phyloP scores from a whole-genome alignment of 257 asterid genomes.

The Nicotiana undulata region DNA sequence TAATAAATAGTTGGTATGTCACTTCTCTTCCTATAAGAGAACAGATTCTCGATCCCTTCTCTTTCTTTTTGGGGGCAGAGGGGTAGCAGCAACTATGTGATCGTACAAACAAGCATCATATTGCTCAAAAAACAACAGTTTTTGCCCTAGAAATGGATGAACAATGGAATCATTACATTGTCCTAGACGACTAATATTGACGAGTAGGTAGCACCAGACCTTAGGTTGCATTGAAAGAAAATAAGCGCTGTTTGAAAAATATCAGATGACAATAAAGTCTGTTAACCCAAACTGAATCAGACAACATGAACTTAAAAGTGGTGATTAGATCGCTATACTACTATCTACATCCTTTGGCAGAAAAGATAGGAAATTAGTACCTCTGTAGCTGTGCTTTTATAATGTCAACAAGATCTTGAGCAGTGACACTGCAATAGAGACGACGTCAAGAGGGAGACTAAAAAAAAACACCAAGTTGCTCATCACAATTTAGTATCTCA shows the following conservation, averaged over 20 bases:
- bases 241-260: neutral
- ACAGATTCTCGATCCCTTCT: neutral
- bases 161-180: neutral
- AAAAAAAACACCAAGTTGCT: neutral
- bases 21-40: neutral
- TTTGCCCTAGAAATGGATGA: neutral
- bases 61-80: neutral
- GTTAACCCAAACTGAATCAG: neutral
- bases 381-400: constrained; percentile 95
- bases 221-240: neutral
- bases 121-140: neutral
- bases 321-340: neutral
- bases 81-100: neutral
- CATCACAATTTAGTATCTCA: neutral
- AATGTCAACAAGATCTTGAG: constrained; percentile 95
- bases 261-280: neutral
- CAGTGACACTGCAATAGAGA: constrained; percentile 59
- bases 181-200: neutral
- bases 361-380: constrained; percentile 30
- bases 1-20: no score
- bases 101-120: neutral
- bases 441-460: neutral
- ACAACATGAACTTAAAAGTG: neutral
- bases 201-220: neutral
- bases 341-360: neutral